Evolutionary conservation across 352 stramenopile species (phyloP).

Genomic region (Globisporangium megalacanthum): DNA sequence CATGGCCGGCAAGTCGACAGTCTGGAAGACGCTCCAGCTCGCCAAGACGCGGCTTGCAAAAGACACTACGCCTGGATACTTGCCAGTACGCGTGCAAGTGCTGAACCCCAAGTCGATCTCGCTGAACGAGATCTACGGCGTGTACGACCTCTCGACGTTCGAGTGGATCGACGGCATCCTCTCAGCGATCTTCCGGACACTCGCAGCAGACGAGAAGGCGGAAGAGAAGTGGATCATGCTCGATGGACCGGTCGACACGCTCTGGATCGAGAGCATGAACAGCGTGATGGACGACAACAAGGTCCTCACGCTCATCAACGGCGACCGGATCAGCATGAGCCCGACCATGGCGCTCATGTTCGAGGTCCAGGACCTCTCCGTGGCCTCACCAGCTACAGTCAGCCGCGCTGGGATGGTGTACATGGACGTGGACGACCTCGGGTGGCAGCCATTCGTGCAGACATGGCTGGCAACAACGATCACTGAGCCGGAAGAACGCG

Average conservation of each 20-base stretch:
- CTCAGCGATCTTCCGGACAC: conserved; percentile 73
- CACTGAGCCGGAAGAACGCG: conserved; percentile 48
- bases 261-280: conserved; percentile 91
- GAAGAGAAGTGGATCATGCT: conserved; percentile 90
- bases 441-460: conserved; percentile 73
- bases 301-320: conserved; percentile 82
- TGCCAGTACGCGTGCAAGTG: conserved; percentile 81
- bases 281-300: conserved; percentile 89
- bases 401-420: conserved; percentile 93
- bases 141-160: conserved; percentile 84
- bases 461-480: conserved; percentile 74
- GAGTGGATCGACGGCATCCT: conserved; percentile 87
- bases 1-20: conserved; percentile 87
- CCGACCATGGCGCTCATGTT: conserved; percentile 90
- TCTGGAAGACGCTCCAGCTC: conserved; percentile 72
- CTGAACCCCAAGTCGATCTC: conserved; percentile 89
- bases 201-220: conserved; percentile 66
- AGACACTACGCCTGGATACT: conserved; percentile 62
- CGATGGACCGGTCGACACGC: conserved; percentile 78
- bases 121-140: conserved; percentile 88
- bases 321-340: conserved; percentile 83
- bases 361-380: conserved; percentile 92
- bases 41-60: conserved; percentile 77
- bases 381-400: conserved; percentile 92
- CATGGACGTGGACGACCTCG: conserved; percentile 85